Evolutionary conservation across 2,329 filamentous ascomycete species (phyloP), one percentile per base, ranked within the genome.

Genomic region (Penicillium brevicompactum): DNA sequence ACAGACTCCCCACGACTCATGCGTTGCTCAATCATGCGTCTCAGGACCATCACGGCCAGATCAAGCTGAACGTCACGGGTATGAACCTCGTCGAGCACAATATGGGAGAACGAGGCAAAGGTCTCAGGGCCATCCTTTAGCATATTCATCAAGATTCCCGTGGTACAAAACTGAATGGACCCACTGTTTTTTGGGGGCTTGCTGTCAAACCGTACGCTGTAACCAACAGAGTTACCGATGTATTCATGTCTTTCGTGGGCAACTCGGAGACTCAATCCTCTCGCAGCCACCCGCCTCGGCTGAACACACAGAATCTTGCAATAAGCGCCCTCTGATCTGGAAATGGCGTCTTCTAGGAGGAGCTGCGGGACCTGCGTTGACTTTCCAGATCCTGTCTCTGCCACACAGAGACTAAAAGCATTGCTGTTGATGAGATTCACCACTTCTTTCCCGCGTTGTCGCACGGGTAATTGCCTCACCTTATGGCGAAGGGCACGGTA

Each of bases 301-400:
- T 82, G 80, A 5, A 80, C 79, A 58, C 79, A 81, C 7, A 83
- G 72, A 49, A 82, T 73, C 53, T 79, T 80, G 63, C 80, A 82
- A 24, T 61, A 50, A 5, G 70, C 72, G n/a, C 78, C 79, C 13
- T 57, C 49, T 1, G 72, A 74, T 5, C 59, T 55, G 6, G 66
- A 59, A 43, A 79, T 79, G 2, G 76, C 74, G 51, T 81, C 64
- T n/a, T 82, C 79, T 2, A 83, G 65, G 24, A 83, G 56, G n/a
- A 83, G 79, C 57, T 82, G 81, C n/a, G 81, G 80, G 8, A 82
- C 72, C 64, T 83, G 81, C 5, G 79, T 81, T 50, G 69, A 67
- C 61, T 81, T 81, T 18, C 79, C 78, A 43, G 74, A 76, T 2
- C 77, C 78, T 40, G 77, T 78, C 24, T 76, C 74, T 16, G 77